These are phyloP conservation scores for Penicillium sp. DNA, from an alignment of 2,329 filamentous ascomycete species.

Conservation along the genomic window DNA sequence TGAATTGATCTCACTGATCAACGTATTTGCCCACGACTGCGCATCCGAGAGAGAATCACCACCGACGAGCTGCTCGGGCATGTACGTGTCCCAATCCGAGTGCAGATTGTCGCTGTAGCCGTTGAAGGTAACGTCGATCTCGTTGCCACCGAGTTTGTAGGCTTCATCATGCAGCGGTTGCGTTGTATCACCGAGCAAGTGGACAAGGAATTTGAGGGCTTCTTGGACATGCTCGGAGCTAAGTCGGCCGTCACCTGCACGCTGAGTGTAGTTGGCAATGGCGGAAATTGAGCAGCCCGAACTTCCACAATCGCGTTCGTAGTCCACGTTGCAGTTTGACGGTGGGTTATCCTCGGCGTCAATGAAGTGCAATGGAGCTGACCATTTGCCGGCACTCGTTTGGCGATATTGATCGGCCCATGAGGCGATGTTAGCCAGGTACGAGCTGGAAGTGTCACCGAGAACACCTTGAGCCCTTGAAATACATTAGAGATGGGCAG, in stretches of 20 bases:
- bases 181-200: slow-evolving; percentile 62
- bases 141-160: slow-evolving; percentile 61
- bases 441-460: slow-evolving; percentile 41
- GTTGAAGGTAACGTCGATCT: slow-evolving; percentile 60
- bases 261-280: slow-evolving; percentile 47
- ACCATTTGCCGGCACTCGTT: slow-evolving; percentile 46
- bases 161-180: slow-evolving; percentile 64
- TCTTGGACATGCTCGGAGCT: slow-evolving; percentile 40
- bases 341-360: slow-evolving; percentile 49
- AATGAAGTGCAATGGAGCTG: slow-evolving; percentile 48
- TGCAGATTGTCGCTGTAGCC: slow-evolving; percentile 60
- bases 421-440: slow-evolving; percentile 49
- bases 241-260: slow-evolving; percentile 9
- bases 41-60: slow-evolving; percentile 41
- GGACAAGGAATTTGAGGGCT: slow-evolving; percentile 49
- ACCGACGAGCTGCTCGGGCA: slow-evolving; percentile 60
- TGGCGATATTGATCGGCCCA: slow-evolving; percentile 52
- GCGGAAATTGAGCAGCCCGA: slow-evolving; percentile 51
- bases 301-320: slow-evolving; percentile 48
- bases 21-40: slow-evolving; percentile 18
- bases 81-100: slow-evolving; percentile 67
- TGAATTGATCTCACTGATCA: slow-evolving; percentile 20
- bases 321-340: slow-evolving; percentile 45
- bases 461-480: slow-evolving; percentile 39
- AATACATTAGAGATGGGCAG: neutral